phyloP scores from a whole-genome alignment of 768 basidiomycete species.

The Saitozyma podzolica region DNA sequence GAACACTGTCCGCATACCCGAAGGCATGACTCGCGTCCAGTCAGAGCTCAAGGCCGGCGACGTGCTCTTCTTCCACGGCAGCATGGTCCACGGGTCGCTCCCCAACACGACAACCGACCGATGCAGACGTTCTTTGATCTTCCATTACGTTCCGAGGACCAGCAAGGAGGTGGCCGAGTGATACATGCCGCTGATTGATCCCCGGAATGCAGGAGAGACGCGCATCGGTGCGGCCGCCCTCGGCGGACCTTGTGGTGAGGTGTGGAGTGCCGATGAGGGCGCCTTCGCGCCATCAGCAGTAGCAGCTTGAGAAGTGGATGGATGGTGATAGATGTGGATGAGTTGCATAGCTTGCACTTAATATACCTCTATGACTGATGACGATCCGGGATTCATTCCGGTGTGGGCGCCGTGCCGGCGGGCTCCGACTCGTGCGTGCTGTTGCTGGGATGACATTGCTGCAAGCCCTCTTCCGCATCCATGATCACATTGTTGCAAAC shows the following conservation, averaged over 20 bases:
- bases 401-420: not conserved
- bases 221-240: not conserved
- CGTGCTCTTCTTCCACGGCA: conserved; percentile 9
- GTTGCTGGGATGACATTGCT: conserved; percentile 35
- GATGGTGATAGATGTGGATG: too few species aligned
- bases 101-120: conserved; percentile 6
- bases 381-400: too few species aligned
- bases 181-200: conserved; percentile 12
- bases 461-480: conserved; percentile 30
- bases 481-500: conserved; percentile 40
- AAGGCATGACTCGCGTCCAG: too few species aligned
- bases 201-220: conserved; percentile 5
- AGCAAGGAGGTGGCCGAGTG: conserved; percentile 5
- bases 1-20: too few species aligned
- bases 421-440: conserved; percentile 16
- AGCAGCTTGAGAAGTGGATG: too few species aligned
- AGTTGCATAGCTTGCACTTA: too few species aligned
- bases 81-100: conserved; percentile 6
- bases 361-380: too few species aligned
- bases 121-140: not conserved
- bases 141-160: conserved; percentile 1
- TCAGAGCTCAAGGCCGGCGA: conserved; percentile 6
- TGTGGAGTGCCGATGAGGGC: not conserved
- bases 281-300: too few species aligned
- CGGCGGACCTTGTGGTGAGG: conserved; percentile 13